Conservation (phyloP, 2,329 filamentous ascomycete species). For the Orbilia quercus region DNA sequence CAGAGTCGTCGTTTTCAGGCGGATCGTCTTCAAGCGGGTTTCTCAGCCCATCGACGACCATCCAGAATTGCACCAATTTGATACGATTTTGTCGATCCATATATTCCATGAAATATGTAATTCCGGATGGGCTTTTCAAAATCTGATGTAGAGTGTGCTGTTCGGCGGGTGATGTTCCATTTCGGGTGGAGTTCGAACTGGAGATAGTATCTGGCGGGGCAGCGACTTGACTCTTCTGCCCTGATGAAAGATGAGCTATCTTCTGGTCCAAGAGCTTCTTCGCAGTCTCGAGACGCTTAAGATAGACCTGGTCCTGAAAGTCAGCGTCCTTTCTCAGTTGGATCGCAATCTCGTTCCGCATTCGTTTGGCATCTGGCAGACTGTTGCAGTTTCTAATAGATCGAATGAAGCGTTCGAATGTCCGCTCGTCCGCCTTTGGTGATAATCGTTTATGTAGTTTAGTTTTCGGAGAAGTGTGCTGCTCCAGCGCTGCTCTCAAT, state of each 20-base stretch:
- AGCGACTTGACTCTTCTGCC: conserved; percentile 64
- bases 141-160: conserved; percentile 56
- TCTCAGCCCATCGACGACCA: conserved; percentile 95
- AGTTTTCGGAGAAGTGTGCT: conserved; percentile 82
- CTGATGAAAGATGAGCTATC: conserved; percentile 80
- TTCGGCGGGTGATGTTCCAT: conserved; percentile 54
- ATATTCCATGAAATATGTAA: conserved; percentile 99
- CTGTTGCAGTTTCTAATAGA: conserved; percentile 89
- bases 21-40: conserved; percentile 90
- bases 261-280: conserved; percentile 90
- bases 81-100: conserved; percentile 93
- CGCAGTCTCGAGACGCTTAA: conserved; percentile 89
- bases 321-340: conserved; percentile 90
- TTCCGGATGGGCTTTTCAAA: conserved; percentile 72
- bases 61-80: conserved; percentile 95
- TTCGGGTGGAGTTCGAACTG: conserved; percentile 24
- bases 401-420: conserved; percentile 93
- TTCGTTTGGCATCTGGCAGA: conserved; percentile 88
- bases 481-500: conserved; percentile 88
- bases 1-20: conserved; percentile 72
- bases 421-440: conserved; percentile 85
- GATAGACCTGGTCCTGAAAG: conserved; percentile 81
- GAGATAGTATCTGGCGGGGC: conserved; percentile 58
- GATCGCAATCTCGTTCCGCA: conserved; percentile 90
- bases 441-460: conserved; percentile 76